phyloP scores from a whole-genome alignment of 2,329 filamentous ascomycete genomes.

The Aureobasidium sp. region DNA sequence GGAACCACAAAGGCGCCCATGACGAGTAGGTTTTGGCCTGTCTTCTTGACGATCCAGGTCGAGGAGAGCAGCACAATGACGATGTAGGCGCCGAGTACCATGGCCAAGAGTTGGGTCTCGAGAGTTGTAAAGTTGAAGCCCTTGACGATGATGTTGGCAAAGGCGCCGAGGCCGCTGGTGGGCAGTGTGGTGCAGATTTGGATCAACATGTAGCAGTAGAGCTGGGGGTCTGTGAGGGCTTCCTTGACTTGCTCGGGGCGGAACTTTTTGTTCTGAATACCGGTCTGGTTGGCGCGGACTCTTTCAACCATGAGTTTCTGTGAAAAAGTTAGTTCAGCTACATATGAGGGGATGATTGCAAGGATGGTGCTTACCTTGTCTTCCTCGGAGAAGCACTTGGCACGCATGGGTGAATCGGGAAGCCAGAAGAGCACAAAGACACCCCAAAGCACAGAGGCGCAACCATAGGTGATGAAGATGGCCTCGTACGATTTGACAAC shows the following conservation, averaged over 20 bases:
- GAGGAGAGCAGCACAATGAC: conserved; percentile 60
- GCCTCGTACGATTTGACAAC: conserved; percentile 49
- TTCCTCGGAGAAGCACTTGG: conserved; percentile 57
- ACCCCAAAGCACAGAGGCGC: conserved; percentile 54
- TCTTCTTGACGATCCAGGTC: conserved; percentile 59
- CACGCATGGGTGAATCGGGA: conserved; percentile 62
- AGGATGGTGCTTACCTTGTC: conserved; percentile 8
- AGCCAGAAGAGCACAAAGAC: conserved; percentile 55
- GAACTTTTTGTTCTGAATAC: conserved; percentile 41
- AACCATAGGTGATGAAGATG: conserved; percentile 59
- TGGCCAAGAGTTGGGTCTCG: conserved; percentile 63
- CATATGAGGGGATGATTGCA: too few species aligned
- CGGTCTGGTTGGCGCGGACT: conserved; percentile 38
- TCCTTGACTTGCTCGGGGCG: conserved; percentile 46
- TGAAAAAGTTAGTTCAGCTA: conserved; percentile 44
- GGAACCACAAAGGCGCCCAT: conserved; percentile 60
- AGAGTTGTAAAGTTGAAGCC: conserved; percentile 57
- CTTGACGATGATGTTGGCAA: conserved; percentile 65
- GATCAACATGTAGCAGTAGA: conserved; percentile 38
- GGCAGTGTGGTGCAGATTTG: conserved; percentile 62
- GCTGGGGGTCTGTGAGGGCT: conserved; percentile 55
- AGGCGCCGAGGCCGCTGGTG: conserved; percentile 62
- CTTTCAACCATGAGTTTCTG: conserved; percentile 44
- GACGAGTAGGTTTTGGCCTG: conserved; percentile 56
- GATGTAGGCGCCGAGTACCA: conserved; percentile 67